A percentile compares a stretch with the other conserved stretches of the same genome.
phyloP scores from a whole-genome alignment of 768 basidiomycete species.

The Boletus rubescentipes region DNA sequence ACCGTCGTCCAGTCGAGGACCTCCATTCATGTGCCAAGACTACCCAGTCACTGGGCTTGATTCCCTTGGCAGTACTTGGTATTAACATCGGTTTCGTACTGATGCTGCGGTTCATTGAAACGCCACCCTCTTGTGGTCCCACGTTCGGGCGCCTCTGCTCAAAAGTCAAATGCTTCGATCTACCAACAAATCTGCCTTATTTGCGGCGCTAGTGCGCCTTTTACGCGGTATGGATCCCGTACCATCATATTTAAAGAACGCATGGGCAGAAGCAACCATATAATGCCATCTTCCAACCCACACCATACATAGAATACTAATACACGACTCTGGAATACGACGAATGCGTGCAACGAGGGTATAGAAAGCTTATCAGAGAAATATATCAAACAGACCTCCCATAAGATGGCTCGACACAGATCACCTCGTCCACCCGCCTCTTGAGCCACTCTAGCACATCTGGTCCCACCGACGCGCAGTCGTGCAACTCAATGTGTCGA shows the following conservation, averaged over 20 bases:
- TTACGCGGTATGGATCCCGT: background rate
- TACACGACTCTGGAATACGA: slow-evolving; percentile 13
- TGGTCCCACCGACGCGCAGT: slow-evolving; percentile 63
- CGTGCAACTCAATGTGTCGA: slow-evolving; percentile 59
- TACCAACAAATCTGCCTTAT: background rate
- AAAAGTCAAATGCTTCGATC: slow-evolving; percentile 16
- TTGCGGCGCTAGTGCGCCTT: slow-evolving; percentile 15
- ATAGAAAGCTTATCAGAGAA: background rate
- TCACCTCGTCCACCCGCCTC: slow-evolving; percentile 58
- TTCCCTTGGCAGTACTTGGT: too few species aligned
- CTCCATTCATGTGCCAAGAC: background rate
- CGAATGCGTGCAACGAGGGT: background rate
- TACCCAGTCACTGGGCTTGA: too few species aligned
- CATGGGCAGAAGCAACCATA: background rate
- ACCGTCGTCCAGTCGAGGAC: too few species aligned
- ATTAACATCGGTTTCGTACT: too few species aligned
- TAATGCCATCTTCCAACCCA: background rate
- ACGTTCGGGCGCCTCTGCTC: slow-evolving; percentile 2
- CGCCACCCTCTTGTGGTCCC: background rate
- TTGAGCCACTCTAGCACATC: slow-evolving; percentile 72
- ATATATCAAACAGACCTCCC: slow-evolving; percentile 36
- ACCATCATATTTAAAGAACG: too few species aligned
- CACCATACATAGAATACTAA: slow-evolving; percentile 17
- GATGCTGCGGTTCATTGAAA: too few species aligned
- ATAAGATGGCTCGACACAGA: slow-evolving; percentile 58